Percentiles rank a stretch among this genome's conserved stretches.
phyloP scores from a whole-genome alignment of 23 red algal genomes.

The Chondrus crispus region DNA sequence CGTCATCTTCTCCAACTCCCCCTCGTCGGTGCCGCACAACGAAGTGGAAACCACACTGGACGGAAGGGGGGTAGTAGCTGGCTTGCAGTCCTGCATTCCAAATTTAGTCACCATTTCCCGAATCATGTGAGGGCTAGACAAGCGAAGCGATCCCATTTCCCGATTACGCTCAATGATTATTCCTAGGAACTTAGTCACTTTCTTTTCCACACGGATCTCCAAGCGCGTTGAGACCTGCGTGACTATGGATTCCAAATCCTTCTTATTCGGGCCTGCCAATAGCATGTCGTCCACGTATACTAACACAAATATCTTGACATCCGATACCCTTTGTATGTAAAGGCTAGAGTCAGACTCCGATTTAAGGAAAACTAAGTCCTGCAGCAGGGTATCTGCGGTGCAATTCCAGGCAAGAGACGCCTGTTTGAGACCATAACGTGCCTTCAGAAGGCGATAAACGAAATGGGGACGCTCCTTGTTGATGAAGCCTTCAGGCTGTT shows the following conservation, averaged over 20 bases:
- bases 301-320: no score
- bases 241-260: background rate
- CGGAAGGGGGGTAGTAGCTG: no score
- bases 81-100: background rate
- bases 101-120: background rate
- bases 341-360: background rate
- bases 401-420: background rate
- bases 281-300: background rate
- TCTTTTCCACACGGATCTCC: background rate
- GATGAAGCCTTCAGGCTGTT: background rate
- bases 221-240: background rate
- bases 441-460: background rate
- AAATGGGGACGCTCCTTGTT: background rate
- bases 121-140: background rate
- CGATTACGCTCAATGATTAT: background rate
- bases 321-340: background rate
- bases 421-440: slow-evolving; percentile 21
- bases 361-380: background rate
- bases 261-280: background rate
- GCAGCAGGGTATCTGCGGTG: background rate
- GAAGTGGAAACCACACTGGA: no score
- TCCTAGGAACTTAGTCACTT: background rate
- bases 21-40: no score
- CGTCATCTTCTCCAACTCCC: no score
- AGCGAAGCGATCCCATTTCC: background rate